These are phyloP conservation scores for Teunomyces gatunensis DNA, from an alignment of 805 yeast species.

Conservation along the genomic window DNA sequence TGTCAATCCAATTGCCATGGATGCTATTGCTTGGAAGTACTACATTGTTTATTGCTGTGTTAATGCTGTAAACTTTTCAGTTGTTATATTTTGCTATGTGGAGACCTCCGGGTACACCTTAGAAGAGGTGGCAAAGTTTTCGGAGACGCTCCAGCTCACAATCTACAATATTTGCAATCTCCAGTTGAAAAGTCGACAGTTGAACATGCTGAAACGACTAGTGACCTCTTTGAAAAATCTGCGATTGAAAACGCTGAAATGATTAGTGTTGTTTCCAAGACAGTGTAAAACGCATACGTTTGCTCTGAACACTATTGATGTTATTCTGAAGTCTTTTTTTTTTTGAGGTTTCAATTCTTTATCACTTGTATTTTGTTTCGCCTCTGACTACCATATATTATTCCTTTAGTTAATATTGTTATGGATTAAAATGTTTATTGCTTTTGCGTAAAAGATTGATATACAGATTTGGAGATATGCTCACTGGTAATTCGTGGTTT, in stretches of 20 bases:
- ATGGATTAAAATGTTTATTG: too few species aligned
- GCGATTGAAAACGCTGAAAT: not conserved
- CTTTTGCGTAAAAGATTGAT: too few species aligned
- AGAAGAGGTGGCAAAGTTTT: constrained; percentile 44
- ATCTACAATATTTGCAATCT: not conserved
- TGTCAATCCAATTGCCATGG: constrained; percentile 36
- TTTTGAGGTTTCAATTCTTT: not conserved
- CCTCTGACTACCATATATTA: too few species aligned
- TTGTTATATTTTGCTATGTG: constrained; percentile 33
- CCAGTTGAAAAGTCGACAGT: not conserved
- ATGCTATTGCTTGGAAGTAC: constrained; percentile 41
- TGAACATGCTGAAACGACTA: not conserved
- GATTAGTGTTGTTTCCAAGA: not conserved
- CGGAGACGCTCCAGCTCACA: constrained; percentile 26
- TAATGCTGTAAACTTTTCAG: constrained; percentile 25
- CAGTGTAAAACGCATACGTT: not conserved
- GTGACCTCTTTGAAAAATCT: not conserved
- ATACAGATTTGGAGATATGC: too few species aligned
- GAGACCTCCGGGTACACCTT: constrained; percentile 43
- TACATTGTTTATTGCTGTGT: constrained; percentile 38
- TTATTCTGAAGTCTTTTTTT: not conserved
- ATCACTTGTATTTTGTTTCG: too few species aligned
- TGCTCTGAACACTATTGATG: not conserved
- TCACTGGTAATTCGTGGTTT: too few species aligned
- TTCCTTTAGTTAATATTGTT: too few species aligned